Conservation (phyloP, 805 yeast species). For the Barnettozyma populi region DNA sequence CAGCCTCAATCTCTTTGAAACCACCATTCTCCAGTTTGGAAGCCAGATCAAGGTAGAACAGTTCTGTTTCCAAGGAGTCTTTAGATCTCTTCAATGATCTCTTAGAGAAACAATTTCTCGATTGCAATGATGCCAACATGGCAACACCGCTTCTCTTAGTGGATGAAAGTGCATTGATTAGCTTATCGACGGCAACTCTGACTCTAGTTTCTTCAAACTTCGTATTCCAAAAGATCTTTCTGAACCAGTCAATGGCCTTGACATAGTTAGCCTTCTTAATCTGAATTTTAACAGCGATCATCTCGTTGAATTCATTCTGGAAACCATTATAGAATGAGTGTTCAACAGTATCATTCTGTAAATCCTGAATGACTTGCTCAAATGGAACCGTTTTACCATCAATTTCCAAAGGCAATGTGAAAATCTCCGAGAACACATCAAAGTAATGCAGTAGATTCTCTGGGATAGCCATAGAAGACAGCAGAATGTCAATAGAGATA, state of each 20-base stretch:
- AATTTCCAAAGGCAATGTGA: conserved; percentile 63
- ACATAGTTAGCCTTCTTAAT: conserved; percentile 57
- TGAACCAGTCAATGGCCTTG: conserved; percentile 73
- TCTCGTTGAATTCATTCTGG: conserved; percentile 58
- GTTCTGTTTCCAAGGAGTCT: conserved; percentile 62
- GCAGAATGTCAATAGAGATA: conserved; percentile 56
- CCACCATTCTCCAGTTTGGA: conserved; percentile 49
- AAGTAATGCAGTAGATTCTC: conserved; percentile 55
- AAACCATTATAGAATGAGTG: conserved; percentile 52
- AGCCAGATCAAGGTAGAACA: conserved; percentile 42
- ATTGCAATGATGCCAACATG: conserved; percentile 61
- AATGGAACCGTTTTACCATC: conserved; percentile 58
- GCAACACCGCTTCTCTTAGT: conserved; percentile 38
- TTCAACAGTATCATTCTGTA: conserved; percentile 70
- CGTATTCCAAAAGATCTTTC: conserved; percentile 56
- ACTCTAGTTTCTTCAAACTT: conserved; percentile 71
- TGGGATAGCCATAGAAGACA: conserved; percentile 51
- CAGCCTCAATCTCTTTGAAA: conserved; percentile 39
- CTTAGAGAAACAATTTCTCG: conserved; percentile 45
- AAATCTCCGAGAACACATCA: conserved; percentile 59
- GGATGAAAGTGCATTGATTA: conserved; percentile 36
- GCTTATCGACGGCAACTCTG: conserved; percentile 44
- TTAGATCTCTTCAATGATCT: conserved; percentile 61
- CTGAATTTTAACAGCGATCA: conserved; percentile 55
- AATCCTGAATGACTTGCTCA: conserved; percentile 68